A percentile compares a stretch with the other conserved stretches of the same genome.
phyloP scores from a whole-genome alignment of 352 stramenopile species.

The Aphanomyces cochlioides region DNA sequence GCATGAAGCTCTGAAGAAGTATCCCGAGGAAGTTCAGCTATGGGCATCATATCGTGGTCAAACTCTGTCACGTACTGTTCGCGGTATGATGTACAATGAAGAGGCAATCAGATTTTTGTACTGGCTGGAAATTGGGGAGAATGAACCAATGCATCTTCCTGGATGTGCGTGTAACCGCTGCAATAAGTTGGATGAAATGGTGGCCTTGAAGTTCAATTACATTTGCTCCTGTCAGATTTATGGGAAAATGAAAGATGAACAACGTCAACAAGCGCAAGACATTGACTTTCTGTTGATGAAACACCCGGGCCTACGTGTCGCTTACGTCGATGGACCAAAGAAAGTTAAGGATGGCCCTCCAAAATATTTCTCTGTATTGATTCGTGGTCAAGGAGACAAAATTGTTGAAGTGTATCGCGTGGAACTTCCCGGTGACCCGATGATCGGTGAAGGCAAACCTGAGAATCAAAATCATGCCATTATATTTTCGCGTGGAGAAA shows the following conservation, averaged over 20 bases:
- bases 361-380: slow-evolving; percentile 81
- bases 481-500: slow-evolving; percentile 80
- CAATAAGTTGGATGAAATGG: slow-evolving; percentile 76
- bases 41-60: slow-evolving; percentile 85
- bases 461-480: slow-evolving; percentile 89
- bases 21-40: slow-evolving; percentile 70
- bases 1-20: slow-evolving; percentile 79
- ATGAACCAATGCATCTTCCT: slow-evolving; percentile 78
- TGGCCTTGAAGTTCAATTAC: slow-evolving; percentile 87
- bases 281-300: slow-evolving; percentile 77
- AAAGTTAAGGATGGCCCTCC: slow-evolving; percentile 83
- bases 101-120: slow-evolving; percentile 82
- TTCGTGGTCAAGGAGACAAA: slow-evolving; percentile 62
- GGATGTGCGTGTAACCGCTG: slow-evolving; percentile 83
- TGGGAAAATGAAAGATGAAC: slow-evolving; percentile 81
- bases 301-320: slow-evolving; percentile 67
- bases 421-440: slow-evolving; percentile 76
- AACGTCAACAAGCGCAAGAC: slow-evolving; percentile 72
- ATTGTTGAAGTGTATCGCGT: slow-evolving; percentile 82
- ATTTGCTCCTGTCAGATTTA: slow-evolving; percentile 87
- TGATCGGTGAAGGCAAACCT: slow-evolving; percentile 84
- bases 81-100: slow-evolving; percentile 88
- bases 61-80: slow-evolving; percentile 73
- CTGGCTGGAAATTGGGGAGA: slow-evolving; percentile 86
- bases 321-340: slow-evolving; percentile 83